A percentile compares a stretch with the other conserved stretches of the same genome.
These are phyloP conservation scores for Hyphopichia fennica DNA, from an alignment of 1,139 yeast species.

Conservation along the genomic window DNA sequence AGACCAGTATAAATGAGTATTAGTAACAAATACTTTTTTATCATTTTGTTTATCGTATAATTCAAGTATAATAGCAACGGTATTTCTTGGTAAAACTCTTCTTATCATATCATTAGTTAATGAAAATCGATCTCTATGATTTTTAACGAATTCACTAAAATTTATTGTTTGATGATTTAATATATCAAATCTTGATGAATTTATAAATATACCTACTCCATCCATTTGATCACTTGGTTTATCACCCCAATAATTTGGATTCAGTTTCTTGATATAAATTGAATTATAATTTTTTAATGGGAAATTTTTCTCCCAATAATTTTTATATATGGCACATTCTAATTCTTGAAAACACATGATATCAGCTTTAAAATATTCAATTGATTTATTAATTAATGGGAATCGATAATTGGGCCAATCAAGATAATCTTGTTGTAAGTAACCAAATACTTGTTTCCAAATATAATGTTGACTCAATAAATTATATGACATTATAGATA, in stretches of 20 bases:
- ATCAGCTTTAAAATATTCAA: conserved; percentile 46
- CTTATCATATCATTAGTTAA: conserved; percentile 36
- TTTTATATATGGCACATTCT: conserved; percentile 47
- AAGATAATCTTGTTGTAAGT: conserved; percentile 43
- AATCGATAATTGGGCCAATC: conserved; percentile 50
- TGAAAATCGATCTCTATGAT: conserved; percentile 26
- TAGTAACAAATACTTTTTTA: conserved; percentile 44
- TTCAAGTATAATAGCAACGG: conserved; percentile 52
- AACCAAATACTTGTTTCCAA: conserved; percentile 57
- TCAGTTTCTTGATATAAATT: conserved; percentile 46
- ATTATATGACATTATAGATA: conserved; percentile 50
- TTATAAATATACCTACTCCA: conserved; percentile 57
- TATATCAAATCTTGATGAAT: conserved; percentile 44
- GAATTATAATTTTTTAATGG: conserved; percentile 40
- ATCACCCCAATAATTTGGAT: conserved; percentile 51
- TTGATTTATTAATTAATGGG: conserved; percentile 38
- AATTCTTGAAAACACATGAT: conserved; percentile 64
- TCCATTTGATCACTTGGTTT: conserved; percentile 47
- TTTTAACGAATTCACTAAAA: conserved; percentile 35
- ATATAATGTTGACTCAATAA: conserved; percentile 55
- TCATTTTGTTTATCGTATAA: conserved; percentile 41
- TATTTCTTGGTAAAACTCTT: conserved; percentile 50
- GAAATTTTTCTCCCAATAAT: conserved; percentile 38
- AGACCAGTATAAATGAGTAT: conserved; percentile 64
- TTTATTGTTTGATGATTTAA: conserved; percentile 42